Evolutionary conservation across 2,329 filamentous ascomycete genomes (phyloP), one percentile per base, ranked within the genome.

Genomic region (Dactylonectria estremocensis): DNA sequence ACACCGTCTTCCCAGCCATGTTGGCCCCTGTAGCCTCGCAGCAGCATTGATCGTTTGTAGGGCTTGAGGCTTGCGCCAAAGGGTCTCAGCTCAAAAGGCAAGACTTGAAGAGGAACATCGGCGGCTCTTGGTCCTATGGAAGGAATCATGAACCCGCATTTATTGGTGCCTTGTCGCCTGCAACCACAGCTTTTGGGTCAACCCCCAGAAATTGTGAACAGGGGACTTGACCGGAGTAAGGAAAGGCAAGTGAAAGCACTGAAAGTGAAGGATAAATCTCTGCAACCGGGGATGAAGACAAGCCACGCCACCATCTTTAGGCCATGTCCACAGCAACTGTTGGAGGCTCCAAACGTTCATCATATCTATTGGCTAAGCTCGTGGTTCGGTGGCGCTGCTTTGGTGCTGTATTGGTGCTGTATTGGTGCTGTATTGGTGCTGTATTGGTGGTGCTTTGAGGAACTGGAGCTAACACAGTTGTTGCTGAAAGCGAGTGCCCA

Each of bases 81-180:
- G 20, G 35, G 33, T 24, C 54, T 20, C 24, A 11, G 50, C 35
- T 31, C n/a, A 43, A 50, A 24, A 48, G 24, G 33, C 50, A 43
- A 61, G 20, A 55, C 62, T 35, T 59, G 53, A 45, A 37, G 54
- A 37, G 54, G 50, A 18, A 35, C n/a, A 35, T 35, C 50, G 18
- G n/a, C 50, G 10, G 31, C 31, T 53, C 28, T 52, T 31, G 31
- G 50, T 52, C 16, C 33, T 10, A 33, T 9, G 24, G 49, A 52
- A 52, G 28, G 49, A 54, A 55, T 16, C 59, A 24, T 28, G 20
- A 24, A 49, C 48, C 45, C 55, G 33, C 45, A 33, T 31, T 28
- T 28, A 20, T 33, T 24, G 56, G 48, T 31, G 50, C 43, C 49
- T 56, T 59, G 63, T 50, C 43, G 50, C 56, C 49, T 66, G 63